Evolutionary conservation across 1,139 yeast species (phyloP).

Genomic region (Zygotorulaspora mrakii): DNA sequence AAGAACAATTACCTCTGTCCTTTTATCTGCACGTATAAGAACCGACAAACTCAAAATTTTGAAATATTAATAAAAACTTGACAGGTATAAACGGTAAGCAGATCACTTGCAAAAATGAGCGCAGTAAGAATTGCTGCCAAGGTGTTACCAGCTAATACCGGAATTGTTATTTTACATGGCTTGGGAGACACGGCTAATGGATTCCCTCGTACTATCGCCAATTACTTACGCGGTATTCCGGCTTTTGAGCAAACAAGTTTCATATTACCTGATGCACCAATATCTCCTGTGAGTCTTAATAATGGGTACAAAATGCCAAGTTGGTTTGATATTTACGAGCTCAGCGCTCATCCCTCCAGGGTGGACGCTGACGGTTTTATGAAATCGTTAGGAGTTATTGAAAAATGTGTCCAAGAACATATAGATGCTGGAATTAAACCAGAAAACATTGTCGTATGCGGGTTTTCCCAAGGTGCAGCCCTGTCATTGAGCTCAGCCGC

Average conservation of each 20-base stretch:
- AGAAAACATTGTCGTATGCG: constrained; percentile 77
- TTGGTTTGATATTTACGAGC: constrained; percentile 77
- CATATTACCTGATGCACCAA: constrained; percentile 87
- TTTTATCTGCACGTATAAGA: too few relatives aligned
- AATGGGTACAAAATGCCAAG: constrained; percentile 69
- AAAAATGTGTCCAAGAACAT: constrained; percentile 58
- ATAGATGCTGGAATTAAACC: constrained; percentile 59
- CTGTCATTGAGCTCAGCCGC: constrained; percentile 57
- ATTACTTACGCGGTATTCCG: constrained; percentile 43
- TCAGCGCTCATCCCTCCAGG: constrained; percentile 47
- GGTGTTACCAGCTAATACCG: constrained; percentile 49
- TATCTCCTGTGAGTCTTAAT: constrained; percentile 61
- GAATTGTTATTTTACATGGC: constrained; percentile 83
- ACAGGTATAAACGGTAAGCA: too few relatives aligned
- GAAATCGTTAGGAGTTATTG: constrained; percentile 51
- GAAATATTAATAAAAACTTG: too few relatives aligned
- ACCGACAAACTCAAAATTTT: too few relatives aligned
- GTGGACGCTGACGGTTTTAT: constrained; percentile 67
- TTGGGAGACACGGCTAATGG: constrained; percentile 89
- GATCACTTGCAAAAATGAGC: constrained; percentile 29
- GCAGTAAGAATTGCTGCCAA: constrained; percentile 41
- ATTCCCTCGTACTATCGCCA: constrained; percentile 58
- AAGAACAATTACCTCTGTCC: too few relatives aligned
- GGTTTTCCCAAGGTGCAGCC: constrained; percentile 94
- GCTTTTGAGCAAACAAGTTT: constrained; percentile 62